phyloP scores from a whole-genome alignment of 306 rosid genomes.

The Citrullus mucosospermus region DNA sequence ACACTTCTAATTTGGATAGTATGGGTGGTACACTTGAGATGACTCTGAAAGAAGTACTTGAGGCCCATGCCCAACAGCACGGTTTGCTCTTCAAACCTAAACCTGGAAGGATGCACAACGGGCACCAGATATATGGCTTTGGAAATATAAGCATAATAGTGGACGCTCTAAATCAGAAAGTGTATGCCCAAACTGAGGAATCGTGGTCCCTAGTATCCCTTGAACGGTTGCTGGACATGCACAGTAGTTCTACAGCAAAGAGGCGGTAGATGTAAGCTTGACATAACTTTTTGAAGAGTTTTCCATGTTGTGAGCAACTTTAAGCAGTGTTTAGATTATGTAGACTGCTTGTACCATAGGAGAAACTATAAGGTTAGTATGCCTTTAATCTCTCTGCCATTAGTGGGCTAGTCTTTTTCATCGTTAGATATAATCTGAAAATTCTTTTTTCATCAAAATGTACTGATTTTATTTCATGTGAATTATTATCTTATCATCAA shows the following conservation, averaged over 20 bases:
- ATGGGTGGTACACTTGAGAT: conserved; percentile 30
- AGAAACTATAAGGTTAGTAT: conserved; percentile 4
- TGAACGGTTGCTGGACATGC: conserved; percentile 58
- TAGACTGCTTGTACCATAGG: not conserved
- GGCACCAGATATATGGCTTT: conserved; percentile 73
- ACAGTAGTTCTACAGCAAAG: conserved; percentile 29
- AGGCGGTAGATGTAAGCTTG: conserved; percentile 11
- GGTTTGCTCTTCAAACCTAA: conserved; percentile 64
- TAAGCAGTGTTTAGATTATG: not conserved
- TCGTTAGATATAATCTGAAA: not conserved
- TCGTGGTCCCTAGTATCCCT: conserved; percentile 61
- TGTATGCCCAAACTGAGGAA: conserved; percentile 66
- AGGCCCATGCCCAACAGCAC: conserved; percentile 67
- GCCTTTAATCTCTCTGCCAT: not conserved
- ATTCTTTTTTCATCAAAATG: conserved; percentile 6
- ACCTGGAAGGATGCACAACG: conserved; percentile 68
- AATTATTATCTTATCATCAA: conserved; percentile 1
- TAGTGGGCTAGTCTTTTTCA: not conserved
- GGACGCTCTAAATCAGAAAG: conserved; percentile 48
- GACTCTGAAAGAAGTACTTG: conserved; percentile 78
- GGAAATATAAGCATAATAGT: conserved; percentile 66
- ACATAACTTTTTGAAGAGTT: not conserved
- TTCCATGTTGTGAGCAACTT: not conserved
- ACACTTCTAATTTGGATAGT: conserved; percentile 36
- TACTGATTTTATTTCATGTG: not conserved